phyloP scores from a whole-genome alignment of 257 asterid genomes.

The Nicotiana undulata region DNA sequence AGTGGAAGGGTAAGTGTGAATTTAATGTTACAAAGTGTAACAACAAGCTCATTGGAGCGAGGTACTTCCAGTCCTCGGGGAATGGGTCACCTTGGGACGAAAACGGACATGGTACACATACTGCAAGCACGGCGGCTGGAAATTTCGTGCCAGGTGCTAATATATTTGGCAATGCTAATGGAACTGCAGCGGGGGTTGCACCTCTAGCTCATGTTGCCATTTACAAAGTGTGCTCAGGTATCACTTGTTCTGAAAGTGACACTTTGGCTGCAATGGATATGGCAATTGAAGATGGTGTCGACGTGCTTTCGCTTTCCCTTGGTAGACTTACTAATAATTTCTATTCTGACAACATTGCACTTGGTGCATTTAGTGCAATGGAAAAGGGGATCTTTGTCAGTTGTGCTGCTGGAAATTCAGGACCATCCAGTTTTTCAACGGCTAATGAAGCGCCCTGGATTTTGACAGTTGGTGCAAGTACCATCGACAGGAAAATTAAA shows the following conservation, averaged over 20 bases:
- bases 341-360: constrained; percentile 13
- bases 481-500: constrained; percentile 15
- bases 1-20: constrained; percentile 30
- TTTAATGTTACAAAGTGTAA: constrained; percentile 10
- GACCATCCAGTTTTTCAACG: constrained; percentile 7
- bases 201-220: constrained; percentile 29
- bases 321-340: constrained; percentile 10
- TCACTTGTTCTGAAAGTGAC: constrained; percentile 13
- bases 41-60: constrained; percentile 28
- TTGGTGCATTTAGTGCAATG: constrained; percentile 26
- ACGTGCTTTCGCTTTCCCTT: constrained; percentile 26
- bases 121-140: constrained; percentile 27
- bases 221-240: constrained; percentile 19
- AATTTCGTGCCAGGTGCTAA: constrained; percentile 16
- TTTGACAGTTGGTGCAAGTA: constrained; percentile 36
- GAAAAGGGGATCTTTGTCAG: constrained; percentile 26
- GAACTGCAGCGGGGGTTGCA: constrained; percentile 31
- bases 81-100: not conserved
- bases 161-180: constrained; percentile 20
- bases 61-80: constrained; percentile 3
- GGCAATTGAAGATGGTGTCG: constrained; percentile 34
- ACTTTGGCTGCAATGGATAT: constrained; percentile 29
- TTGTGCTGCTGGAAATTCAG: constrained; percentile 27
- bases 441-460: constrained; percentile 37
- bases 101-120: constrained; percentile 28